phyloP scores from a whole-genome alignment of 2,329 filamentous ascomycete genomes.

The Ophidiomyces ophidiicola region DNA sequence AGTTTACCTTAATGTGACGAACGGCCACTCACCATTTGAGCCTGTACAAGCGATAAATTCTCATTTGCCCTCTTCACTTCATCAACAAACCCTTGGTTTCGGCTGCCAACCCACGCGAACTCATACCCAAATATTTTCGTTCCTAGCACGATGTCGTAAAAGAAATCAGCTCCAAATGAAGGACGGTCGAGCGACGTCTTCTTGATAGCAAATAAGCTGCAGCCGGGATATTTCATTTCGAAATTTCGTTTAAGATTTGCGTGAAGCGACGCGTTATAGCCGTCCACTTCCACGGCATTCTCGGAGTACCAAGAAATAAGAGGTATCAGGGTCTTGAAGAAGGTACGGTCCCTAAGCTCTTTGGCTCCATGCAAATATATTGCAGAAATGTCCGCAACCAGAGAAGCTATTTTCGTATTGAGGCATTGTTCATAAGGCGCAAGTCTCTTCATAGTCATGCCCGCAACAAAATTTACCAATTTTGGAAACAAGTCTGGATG shows the following conservation, averaged over 20 bases:
- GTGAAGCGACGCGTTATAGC: slow-evolving; percentile 81
- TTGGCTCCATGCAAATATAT: slow-evolving; percentile 82
- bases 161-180: slow-evolving; percentile 63
- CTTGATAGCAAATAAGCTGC: slow-evolving; percentile 67
- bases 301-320: slow-evolving; percentile 69
- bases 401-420: slow-evolving; percentile 61
- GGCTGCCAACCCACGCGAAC: slow-evolving; percentile 57
- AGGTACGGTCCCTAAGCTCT: slow-evolving; percentile 55
- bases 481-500: slow-evolving; percentile 61
- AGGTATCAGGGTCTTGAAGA: slow-evolving; percentile 59
- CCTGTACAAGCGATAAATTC: slow-evolving; percentile 84
- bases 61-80: slow-evolving; percentile 81
- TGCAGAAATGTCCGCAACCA: slow-evolving; percentile 75
- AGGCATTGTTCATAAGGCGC: slow-evolving; percentile 37
- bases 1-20: slow-evolving; percentile 14
- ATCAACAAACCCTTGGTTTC: slow-evolving; percentile 59
- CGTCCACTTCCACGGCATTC: slow-evolving; percentile 63
- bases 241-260: slow-evolving; percentile 77
- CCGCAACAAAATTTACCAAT: slow-evolving; percentile 57
- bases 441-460: slow-evolving; percentile 44
- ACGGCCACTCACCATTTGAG: slow-evolving; percentile 59
- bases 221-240: slow-evolving; percentile 59
- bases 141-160: slow-evolving; percentile 69
- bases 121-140: slow-evolving; percentile 65
- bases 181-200: slow-evolving; percentile 54